Evolutionary conservation across 805 yeast species (phyloP).

Genomic region (Saturnispora diversa): DNA sequence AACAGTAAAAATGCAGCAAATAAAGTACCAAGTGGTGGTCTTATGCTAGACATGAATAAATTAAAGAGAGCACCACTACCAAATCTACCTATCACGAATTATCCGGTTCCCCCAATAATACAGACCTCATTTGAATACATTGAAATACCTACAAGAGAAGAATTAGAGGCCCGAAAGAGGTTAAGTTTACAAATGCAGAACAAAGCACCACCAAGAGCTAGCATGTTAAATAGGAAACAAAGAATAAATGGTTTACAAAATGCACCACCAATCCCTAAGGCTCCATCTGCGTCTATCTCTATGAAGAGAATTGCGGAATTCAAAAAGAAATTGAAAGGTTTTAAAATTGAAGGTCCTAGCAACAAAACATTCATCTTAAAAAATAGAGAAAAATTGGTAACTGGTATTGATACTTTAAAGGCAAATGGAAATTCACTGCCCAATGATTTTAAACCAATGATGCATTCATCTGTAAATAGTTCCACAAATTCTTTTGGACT

Average conservation of each 20-base stretch:
- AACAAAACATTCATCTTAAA: too few species aligned
- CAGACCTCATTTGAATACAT: neutral
- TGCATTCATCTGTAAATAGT: too few species aligned
- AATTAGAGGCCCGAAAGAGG: slow-evolving; percentile 4
- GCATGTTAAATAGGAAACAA: neutral
- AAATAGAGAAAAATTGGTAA: too few species aligned
- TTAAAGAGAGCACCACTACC: slow-evolving; percentile 2
- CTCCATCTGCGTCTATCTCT: slow-evolving; percentile 14
- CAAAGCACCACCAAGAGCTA: neutral
- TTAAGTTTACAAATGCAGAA: neutral
- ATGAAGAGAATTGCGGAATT: slow-evolving; percentile 19
- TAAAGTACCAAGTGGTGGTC: neutral
- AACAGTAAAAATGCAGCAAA: neutral
- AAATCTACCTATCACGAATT: neutral
- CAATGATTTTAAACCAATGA: too few species aligned
- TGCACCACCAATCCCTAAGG: slow-evolving; percentile 19
- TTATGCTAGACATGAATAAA: slow-evolving; percentile 4
- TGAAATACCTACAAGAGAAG: slow-evolving; percentile 7
- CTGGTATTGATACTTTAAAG: slow-evolving; percentile 1
- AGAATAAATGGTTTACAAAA: slow-evolving; percentile 6
- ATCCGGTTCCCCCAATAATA: neutral
- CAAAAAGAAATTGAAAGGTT: slow-evolving; percentile 19
- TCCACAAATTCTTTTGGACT: too few species aligned
- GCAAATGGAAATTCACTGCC: neutral
- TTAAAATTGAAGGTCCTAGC: slow-evolving; percentile 5